phyloP scores from a whole-genome alignment of 306 rosid genomes.

The Boehmeria nivea region DNA sequence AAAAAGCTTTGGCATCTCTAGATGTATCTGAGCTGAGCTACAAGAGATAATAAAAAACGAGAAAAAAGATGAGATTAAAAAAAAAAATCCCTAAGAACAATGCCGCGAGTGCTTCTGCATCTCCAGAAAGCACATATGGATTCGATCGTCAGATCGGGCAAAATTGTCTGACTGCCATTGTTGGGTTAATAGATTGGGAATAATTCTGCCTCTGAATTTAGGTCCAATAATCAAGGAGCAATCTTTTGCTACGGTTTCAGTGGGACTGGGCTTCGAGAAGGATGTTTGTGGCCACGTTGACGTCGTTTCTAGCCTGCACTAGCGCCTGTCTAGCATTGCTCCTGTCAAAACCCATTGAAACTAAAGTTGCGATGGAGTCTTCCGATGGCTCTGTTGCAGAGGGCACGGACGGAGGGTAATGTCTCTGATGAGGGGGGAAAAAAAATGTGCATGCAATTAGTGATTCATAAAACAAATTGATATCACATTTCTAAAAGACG shows the following conservation, averaged over 20 bases:
- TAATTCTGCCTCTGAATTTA: constrained; percentile 10
- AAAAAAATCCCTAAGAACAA: constrained; percentile 25
- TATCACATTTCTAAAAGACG: background rate
- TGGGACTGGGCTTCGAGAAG: constrained; percentile 82
- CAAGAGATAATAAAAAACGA: no score
- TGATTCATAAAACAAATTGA: background rate
- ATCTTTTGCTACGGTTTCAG: constrained; percentile 19
- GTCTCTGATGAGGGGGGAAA: constrained; percentile 49
- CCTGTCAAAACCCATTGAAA: constrained; percentile 96
- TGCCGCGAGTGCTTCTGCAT: constrained; percentile 25
- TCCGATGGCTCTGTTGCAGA: constrained; percentile 67
- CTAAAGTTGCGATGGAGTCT: constrained; percentile 70
- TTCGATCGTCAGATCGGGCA: constrained; percentile 31
- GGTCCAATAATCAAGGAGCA: constrained; percentile 15
- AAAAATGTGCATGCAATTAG: background rate
- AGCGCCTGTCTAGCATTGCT: constrained; percentile 91
- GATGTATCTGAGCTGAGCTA: constrained; percentile 33
- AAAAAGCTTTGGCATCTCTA: constrained; percentile 19
- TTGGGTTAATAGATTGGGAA: no score
- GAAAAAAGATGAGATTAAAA: no score
- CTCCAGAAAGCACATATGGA: constrained; percentile 24
- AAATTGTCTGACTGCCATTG: constrained; percentile 27
- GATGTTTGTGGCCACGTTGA: constrained; percentile 88
- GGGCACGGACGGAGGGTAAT: constrained; percentile 44
- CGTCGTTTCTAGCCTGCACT: constrained; percentile 83